Evolutionary conservation across 768 basidiomycete genomes (phyloP).

Genomic region (Termitomyces sp.): DNA sequence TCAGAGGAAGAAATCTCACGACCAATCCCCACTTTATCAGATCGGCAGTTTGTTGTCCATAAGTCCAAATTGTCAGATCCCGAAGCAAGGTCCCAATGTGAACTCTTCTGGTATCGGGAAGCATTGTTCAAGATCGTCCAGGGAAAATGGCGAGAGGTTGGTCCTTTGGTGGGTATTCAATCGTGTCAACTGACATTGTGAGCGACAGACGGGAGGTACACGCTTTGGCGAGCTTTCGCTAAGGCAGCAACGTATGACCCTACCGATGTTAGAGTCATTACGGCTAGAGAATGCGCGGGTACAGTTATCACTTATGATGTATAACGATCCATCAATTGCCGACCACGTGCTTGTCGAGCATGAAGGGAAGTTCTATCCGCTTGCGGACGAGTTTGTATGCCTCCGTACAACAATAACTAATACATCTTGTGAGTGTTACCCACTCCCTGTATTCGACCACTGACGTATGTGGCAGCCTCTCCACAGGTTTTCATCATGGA

Average conservation of each 20-base stretch:
- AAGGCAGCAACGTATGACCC: constrained; percentile 69
- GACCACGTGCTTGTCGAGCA: constrained; percentile 19
- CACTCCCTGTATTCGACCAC: neutral
- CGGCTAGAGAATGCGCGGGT: constrained; percentile 63
- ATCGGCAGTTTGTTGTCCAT: constrained; percentile 87
- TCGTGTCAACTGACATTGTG: neutral
- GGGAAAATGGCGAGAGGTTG: constrained; percentile 84
- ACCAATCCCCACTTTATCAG: constrained; percentile 80
- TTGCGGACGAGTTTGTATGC: constrained; percentile 58
- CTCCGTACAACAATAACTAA: constrained; percentile 57
- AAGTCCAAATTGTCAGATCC: constrained; percentile 55
- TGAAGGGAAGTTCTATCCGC: constrained; percentile 42
- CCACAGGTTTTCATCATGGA: constrained; percentile 48
- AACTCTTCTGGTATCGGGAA: constrained; percentile 96
- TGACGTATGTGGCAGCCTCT: constrained; percentile 32
- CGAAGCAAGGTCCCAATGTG: constrained; percentile 62
- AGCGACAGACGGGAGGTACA: constrained; percentile 63
- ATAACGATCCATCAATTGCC: constrained; percentile 17
- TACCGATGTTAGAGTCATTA: constrained; percentile 74
- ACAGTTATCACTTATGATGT: constrained; percentile 40
- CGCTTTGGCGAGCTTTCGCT: constrained; percentile 75
- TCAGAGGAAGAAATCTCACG: constrained; percentile 47
- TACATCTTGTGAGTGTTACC: constrained; percentile 50
- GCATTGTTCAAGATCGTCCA: constrained; percentile 65
- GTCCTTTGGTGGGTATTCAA: constrained; percentile 12